Conservation (phyloP, 2,329 filamentous ascomycete species). For the Trichoderma breve region DNA sequence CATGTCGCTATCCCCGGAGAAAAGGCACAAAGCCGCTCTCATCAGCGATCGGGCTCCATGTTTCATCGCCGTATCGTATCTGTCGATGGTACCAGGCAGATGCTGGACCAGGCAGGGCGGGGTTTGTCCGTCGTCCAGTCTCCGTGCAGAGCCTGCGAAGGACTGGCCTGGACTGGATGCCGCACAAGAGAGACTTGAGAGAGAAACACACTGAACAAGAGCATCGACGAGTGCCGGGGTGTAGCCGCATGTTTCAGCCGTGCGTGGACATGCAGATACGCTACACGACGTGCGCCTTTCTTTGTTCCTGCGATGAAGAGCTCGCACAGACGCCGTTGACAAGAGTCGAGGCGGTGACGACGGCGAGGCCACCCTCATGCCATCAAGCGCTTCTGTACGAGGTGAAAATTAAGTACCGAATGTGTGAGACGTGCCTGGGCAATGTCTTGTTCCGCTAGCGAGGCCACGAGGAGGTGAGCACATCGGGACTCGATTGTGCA, state of each 20-base stretch:
- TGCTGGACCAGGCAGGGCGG: not conserved
- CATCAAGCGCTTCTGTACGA: not conserved
- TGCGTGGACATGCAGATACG: slow-evolving; percentile 14
- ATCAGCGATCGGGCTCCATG: slow-evolving; percentile 16
- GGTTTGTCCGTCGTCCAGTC: not conserved
- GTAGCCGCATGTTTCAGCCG: slow-evolving; percentile 21
- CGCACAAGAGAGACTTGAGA: not conserved
- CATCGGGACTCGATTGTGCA: not conserved
- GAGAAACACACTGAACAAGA: not conserved
- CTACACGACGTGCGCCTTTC: slow-evolving; percentile 13
- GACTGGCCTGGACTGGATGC: not conserved
- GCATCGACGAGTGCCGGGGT: slow-evolving; percentile 17
- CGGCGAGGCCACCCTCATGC: not conserved
- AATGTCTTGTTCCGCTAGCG: not conserved
- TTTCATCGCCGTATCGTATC: slow-evolving; percentile 22
- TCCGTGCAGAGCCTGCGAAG: not conserved
- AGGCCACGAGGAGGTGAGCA: not conserved
- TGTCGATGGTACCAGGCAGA: slow-evolving; percentile 2
- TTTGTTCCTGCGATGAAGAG: slow-evolving; percentile 9
- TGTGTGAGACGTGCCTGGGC: not conserved
- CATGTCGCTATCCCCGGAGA: not conserved
- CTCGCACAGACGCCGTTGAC: not conserved
- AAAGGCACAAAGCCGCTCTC: slow-evolving; percentile 4
- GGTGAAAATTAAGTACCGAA: not conserved
- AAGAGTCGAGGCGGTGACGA: not conserved